These are phyloP conservation scores for Polysphondylium violaceum DNA, from an alignment of 78 protist genomes.

Conservation along the genomic window DNA sequence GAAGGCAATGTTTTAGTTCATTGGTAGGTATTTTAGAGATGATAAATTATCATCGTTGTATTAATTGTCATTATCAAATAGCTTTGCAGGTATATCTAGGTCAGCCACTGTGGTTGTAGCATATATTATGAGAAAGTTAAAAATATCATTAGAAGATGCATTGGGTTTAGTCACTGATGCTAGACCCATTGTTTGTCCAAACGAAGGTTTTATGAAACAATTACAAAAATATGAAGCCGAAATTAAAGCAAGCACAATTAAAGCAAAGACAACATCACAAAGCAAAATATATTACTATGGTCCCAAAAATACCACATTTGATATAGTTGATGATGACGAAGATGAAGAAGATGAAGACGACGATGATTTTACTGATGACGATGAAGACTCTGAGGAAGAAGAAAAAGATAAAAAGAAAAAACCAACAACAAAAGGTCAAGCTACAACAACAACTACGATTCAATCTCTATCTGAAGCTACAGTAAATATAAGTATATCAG, in stretches of 20 bases:
- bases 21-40: slow-evolving; percentile 40
- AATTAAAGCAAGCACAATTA: neutral
- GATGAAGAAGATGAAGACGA: neutral
- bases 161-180: slow-evolving; percentile 47
- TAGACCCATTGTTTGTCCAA: slow-evolving; percentile 76
- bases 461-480: neutral
- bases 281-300: too few species aligned
- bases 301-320: too few species aligned
- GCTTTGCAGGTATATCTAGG: slow-evolving; percentile 84
- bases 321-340: neutral
- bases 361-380: neutral
- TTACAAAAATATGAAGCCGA: slow-evolving; percentile 36
- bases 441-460: neutral
- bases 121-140: slow-evolving; percentile 67
- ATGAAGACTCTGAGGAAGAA: neutral
- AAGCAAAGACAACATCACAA: too few species aligned
- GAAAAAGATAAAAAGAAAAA: neutral
- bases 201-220: slow-evolving; percentile 78
- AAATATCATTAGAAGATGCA: slow-evolving; percentile 61
- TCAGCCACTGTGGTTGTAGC: slow-evolving; percentile 74
- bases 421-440: neutral
- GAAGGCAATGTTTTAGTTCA: slow-evolving; percentile 85
- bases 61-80: neutral
- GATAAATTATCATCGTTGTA: neutral
- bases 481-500: neutral